phyloP scores from a whole-genome alignment of 768 basidiomycete genomes.

The Mycena indigotica region DNA sequence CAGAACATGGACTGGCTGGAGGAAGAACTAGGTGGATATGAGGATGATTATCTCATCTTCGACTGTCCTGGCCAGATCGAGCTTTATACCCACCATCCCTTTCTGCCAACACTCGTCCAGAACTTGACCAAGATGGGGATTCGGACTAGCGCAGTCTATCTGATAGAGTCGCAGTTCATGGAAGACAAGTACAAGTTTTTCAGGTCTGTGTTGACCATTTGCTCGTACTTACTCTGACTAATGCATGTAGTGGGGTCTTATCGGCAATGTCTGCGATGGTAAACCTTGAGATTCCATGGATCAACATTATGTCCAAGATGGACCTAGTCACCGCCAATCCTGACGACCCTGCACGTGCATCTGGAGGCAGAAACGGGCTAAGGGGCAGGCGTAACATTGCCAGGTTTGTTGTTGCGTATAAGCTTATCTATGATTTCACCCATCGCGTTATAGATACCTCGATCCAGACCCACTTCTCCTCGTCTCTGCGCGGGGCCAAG shows the following conservation, averaged over 20 bases:
- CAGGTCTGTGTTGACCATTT: slow-evolving; percentile 47
- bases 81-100: slow-evolving; percentile 96
- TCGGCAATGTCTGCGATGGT: slow-evolving; percentile 99
- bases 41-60: slow-evolving; percentile 92
- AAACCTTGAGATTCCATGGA: slow-evolving; percentile 93
- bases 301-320: slow-evolving; percentile 99
- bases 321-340: slow-evolving; percentile 79
- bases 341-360: slow-evolving; percentile 60
- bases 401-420: slow-evolving; percentile 47
- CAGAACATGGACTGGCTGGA: slow-evolving; percentile 99
- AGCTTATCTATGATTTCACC: neutral
- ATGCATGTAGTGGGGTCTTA: slow-evolving; percentile 74
- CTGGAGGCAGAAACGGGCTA: slow-evolving; percentile 71
- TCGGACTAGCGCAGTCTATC: slow-evolving; percentile 85
- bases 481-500: slow-evolving; percentile 59
- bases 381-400: slow-evolving; percentile 80
- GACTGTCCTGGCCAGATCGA: slow-evolving; percentile 99
- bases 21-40: slow-evolving; percentile 91
- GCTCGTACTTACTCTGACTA: neutral
- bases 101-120: slow-evolving; percentile 88
- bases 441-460: slow-evolving; percentile 65
- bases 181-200: slow-evolving; percentile 99
- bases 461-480: slow-evolving; percentile 94
- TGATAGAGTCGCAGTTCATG: slow-evolving; percentile 99
- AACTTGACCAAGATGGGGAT: slow-evolving; percentile 75